Percentiles rank a stretch among this genome's conserved stretches.
Evolutionary conservation across 148 eudicot genomes (phyloP).

Genomic region (Diospyros kaki): DNA sequence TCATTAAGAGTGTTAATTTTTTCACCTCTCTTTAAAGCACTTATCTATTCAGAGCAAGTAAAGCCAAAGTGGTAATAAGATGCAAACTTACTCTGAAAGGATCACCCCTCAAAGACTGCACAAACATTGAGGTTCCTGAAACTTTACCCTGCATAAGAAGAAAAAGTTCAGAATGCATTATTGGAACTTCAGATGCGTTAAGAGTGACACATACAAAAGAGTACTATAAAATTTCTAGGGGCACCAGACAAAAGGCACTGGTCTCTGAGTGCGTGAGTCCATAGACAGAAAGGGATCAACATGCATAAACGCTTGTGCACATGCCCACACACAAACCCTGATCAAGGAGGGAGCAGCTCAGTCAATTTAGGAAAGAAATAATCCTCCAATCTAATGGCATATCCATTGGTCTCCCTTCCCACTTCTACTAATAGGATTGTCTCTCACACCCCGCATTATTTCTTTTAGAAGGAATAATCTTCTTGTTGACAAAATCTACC

Average conservation of each 20-base stretch:
- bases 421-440: neutral
- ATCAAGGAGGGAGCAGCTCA: neutral
- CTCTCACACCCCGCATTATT: neutral
- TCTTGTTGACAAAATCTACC: neutral
- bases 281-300: neutral
- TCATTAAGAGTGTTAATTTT: neutral
- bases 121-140: slow-evolving; percentile 72
- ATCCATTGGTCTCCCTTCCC: neutral
- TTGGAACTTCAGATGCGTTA: neutral
- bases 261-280: neutral
- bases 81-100: slow-evolving; percentile 68
- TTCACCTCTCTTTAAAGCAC: neutral
- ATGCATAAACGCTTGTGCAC: neutral
- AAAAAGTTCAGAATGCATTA: slow-evolving; percentile 10
- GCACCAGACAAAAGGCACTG: neutral
- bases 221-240: neutral
- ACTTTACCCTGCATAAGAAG: slow-evolving; percentile 58
- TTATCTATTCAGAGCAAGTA: neutral
- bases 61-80: neutral
- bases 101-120: slow-evolving; percentile 92
- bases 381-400: neutral
- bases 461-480: neutral
- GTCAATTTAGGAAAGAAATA: neutral
- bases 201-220: neutral
- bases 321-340: neutral